Evolutionary conservation across 352 stramenopile species (phyloP).

Genomic region (Pythium vanterpoolii): DNA sequence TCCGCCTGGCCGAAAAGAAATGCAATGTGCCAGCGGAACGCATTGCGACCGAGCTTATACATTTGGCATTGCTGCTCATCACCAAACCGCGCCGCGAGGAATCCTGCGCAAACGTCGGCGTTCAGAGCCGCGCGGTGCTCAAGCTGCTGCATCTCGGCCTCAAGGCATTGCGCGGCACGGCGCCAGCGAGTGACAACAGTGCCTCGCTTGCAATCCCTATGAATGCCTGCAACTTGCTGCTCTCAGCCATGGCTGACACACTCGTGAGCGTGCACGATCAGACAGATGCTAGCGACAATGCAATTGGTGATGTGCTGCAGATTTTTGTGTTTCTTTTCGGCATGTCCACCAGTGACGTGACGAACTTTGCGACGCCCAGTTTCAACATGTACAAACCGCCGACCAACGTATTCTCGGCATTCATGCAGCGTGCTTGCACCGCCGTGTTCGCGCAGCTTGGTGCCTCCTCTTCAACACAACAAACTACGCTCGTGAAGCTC

Average conservation of each 20-base stretch:
- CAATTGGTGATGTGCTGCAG: slow-evolving; percentile 50
- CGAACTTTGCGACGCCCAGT: slow-evolving; percentile 22
- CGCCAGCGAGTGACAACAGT: not conserved
- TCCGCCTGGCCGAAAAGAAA: slow-evolving; percentile 32
- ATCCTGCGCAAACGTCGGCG: not conserved
- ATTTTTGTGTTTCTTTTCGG: slow-evolving; percentile 72
- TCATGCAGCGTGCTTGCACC: slow-evolving; percentile 54
- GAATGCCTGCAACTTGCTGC: slow-evolving; percentile 76
- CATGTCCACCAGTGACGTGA: slow-evolving; percentile 20
- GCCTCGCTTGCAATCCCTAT: slow-evolving; percentile 36
- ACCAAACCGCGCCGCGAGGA: slow-evolving; percentile 49
- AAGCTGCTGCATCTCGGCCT: slow-evolving; percentile 55
- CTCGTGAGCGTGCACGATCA: slow-evolving; percentile 34
- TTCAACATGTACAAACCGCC: slow-evolving; percentile 81
- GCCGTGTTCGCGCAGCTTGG: slow-evolving; percentile 22
- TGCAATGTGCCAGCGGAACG: slow-evolving; percentile 64
- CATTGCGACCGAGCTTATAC: slow-evolving; percentile 52
- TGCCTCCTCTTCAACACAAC: not conserved
- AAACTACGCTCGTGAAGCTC: slow-evolving; percentile 37
- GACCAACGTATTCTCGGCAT: slow-evolving; percentile 72
- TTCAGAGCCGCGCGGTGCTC: slow-evolving; percentile 43
- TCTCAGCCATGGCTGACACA: slow-evolving; percentile 56
- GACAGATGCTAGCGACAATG: slow-evolving; percentile 12
- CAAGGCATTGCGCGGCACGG: slow-evolving; percentile 32
- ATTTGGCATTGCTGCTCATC: slow-evolving; percentile 69